Conservation (phyloP, 2,329 filamentous ascomycete species). For the Macrophomina tecta region DNA sequence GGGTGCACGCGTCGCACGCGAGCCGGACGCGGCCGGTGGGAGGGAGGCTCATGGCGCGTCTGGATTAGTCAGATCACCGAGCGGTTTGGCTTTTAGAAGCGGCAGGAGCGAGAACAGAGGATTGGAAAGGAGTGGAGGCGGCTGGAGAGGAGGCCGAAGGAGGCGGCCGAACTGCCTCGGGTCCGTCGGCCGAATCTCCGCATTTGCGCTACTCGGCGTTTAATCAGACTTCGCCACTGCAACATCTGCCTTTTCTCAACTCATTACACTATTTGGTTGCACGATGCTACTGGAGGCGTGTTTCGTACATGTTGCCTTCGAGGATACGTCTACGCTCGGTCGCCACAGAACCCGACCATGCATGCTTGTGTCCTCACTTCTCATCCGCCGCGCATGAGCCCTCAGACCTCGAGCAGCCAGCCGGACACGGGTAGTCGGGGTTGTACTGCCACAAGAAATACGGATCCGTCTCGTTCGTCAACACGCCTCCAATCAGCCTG, state of each 20-base stretch:
- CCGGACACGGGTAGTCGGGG: conserved; percentile 42
- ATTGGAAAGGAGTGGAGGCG: background rate
- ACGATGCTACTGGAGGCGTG: too few relatives aligned
- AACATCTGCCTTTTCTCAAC: too few relatives aligned
- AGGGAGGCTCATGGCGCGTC: background rate
- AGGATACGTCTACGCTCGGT: too few relatives aligned
- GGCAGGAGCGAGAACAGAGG: background rate
- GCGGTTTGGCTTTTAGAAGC: too few relatives aligned
- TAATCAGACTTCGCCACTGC: too few relatives aligned
- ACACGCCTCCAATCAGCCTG: conserved; percentile 52
- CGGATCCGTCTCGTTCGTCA: conserved; percentile 61
- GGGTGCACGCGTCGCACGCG: conserved; percentile 41
- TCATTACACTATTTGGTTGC: too few relatives aligned
- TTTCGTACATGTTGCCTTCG: too few relatives aligned
- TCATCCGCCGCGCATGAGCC: background rate
- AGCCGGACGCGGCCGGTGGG: conserved; percentile 28
- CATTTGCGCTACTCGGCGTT: background rate
- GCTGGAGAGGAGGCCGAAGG: background rate
- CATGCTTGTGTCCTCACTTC: too few relatives aligned
- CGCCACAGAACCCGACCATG: too few relatives aligned
- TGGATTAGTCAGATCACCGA: too few relatives aligned
- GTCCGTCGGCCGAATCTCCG: background rate
- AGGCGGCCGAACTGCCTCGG: background rate
- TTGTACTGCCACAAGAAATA: conserved; percentile 63
- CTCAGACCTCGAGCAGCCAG: conserved; percentile 37